Evolutionary conservation across 495 filamentous ascomycete species (phyloP).

Genomic region (Cenococcum geophilum): DNA sequence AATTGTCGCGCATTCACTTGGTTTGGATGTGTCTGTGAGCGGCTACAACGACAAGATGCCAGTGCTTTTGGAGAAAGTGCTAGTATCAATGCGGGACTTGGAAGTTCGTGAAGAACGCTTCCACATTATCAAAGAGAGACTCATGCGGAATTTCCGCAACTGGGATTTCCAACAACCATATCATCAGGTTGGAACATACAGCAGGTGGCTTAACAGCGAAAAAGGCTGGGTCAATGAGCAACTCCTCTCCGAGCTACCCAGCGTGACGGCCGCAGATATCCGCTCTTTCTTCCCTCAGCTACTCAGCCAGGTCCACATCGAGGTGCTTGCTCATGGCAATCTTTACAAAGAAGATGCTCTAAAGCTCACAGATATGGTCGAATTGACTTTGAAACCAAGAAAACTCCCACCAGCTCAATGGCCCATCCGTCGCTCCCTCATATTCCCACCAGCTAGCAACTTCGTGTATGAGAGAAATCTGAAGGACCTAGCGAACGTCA

Average conservation of each 20-base stretch:
- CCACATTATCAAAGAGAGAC: constrained; percentile 81
- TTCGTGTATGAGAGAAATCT: constrained; percentile 73
- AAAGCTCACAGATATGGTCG: constrained; percentile 74
- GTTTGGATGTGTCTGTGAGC: constrained; percentile 70
- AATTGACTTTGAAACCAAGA: constrained; percentile 71
- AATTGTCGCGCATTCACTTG: constrained; percentile 60
- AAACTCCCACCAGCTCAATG: constrained; percentile 71
- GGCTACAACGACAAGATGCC: constrained; percentile 97
- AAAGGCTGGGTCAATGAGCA: constrained; percentile 77
- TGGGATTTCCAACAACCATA: constrained; percentile 83
- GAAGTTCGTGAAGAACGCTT: constrained; percentile 79
- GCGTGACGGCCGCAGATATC: constrained; percentile 67
- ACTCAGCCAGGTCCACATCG: constrained; percentile 78
- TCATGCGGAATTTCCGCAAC: constrained; percentile 70
- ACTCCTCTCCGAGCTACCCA: constrained; percentile 66
- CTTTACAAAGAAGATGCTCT: constrained; percentile 93
- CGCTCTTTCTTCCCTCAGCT: constrained; percentile 72
- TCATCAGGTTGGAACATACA: constrained; percentile 82
- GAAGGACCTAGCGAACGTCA: constrained; percentile 88
- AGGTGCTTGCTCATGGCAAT: constrained; percentile 86
- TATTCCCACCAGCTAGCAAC: constrained; percentile 73
- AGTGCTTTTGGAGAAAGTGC: constrained; percentile 84
- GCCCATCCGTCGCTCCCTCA: constrained; percentile 66
- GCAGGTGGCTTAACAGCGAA: constrained; percentile 69
- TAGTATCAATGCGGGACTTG: constrained; percentile 78